These are phyloP conservation scores for Isabelozyma heimii DNA, from an alignment of 805 yeast genomes.

Conservation along the genomic window DNA sequence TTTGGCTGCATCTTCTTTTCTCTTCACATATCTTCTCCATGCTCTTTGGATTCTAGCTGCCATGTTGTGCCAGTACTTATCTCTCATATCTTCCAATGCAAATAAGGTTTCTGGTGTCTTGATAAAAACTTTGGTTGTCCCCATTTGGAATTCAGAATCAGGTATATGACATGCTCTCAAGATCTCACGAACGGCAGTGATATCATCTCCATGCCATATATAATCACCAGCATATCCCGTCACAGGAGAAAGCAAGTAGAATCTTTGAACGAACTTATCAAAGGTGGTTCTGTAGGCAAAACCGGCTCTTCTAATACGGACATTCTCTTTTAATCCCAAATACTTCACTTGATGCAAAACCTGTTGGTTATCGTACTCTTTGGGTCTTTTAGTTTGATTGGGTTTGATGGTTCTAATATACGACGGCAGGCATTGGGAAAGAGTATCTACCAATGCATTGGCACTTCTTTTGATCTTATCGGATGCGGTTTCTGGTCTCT, in stretches of 20 bases:
- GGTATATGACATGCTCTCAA: constrained; percentile 66
- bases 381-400: constrained; percentile 86
- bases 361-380: constrained; percentile 83
- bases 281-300: constrained; percentile 97
- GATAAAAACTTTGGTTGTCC: constrained; percentile 88
- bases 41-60: constrained; percentile 97
- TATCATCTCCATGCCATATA: constrained; percentile 56
- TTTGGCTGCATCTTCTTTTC: constrained; percentile 84
- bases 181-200: constrained; percentile 50
- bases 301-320: constrained; percentile 96
- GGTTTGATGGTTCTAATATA: constrained; percentile 98
- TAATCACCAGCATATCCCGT: constrained; percentile 89
- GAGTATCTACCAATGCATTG: constrained; percentile 81
- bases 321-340: constrained; percentile 94
- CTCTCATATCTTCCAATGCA: constrained; percentile 94
- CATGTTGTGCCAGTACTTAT: constrained; percentile 96
- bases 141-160: constrained; percentile 79
- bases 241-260: constrained; percentile 78
- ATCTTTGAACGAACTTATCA: constrained; percentile 93
- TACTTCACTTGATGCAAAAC: constrained; percentile 95
- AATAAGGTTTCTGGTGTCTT: constrained; percentile 96
- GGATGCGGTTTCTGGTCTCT: constrained; percentile 92
- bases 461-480: constrained; percentile 94
- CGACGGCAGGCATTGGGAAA: constrained; percentile 89
- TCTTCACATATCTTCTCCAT: constrained; percentile 79